Conservation (phyloP, 768 basidiomycete species). For the Kwoniella botswanensis region DNA sequence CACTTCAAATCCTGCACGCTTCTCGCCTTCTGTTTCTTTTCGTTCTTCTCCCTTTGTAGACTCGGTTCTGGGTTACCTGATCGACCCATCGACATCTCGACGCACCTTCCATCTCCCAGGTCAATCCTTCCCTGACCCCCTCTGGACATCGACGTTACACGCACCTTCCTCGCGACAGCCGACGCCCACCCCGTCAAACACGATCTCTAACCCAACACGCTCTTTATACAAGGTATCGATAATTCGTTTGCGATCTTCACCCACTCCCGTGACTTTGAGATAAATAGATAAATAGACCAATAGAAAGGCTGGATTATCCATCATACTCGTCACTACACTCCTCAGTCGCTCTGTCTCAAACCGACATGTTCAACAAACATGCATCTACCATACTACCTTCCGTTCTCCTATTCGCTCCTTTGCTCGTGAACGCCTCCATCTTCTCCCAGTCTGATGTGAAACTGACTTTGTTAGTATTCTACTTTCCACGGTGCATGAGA, state of each 20-base stretch:
- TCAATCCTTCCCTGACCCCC: background rate
- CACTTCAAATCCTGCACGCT: too few species aligned
- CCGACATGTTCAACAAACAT: background rate
- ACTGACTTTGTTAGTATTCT: constrained; percentile 10
- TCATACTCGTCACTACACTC: background rate
- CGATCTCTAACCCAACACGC: background rate
- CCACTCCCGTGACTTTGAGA: background rate
- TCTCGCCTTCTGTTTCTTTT: background rate
- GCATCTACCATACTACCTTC: background rate
- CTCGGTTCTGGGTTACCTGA: background rate
- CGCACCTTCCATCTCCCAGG: too few species aligned
- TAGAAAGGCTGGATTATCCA: too few species aligned
- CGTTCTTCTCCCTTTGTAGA: background rate
- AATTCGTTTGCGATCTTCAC: background rate
- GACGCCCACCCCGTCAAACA: background rate
- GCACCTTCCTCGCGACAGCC: background rate
- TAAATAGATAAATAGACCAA: background rate
- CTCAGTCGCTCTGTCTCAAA: background rate
- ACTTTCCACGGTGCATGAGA: too few species aligned
- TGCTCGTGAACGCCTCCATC: background rate
- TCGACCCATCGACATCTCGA: background rate
- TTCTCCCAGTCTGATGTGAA: constrained; percentile 4
- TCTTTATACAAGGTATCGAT: background rate
- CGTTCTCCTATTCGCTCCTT: background rate
- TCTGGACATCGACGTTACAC: background rate